Evolutionary conservation across 2,329 filamentous ascomycete species (phyloP), one percentile per base, ranked within the genome.

Genomic region (Ophidiomyces ophidiicola): DNA sequence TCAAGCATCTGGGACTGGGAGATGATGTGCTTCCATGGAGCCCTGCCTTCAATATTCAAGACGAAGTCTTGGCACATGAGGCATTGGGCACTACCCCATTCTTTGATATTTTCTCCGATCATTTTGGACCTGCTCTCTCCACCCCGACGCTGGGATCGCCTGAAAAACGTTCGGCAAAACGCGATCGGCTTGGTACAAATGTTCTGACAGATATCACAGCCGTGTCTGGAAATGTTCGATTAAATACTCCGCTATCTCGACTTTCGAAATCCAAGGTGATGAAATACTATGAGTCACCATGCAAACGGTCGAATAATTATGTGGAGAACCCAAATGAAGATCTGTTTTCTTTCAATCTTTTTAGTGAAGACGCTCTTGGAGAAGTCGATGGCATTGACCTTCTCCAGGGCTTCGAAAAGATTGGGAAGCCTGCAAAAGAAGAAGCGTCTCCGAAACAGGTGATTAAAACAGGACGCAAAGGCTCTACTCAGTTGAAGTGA

Each of bases 71-170:
- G 18, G 57, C 54, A 19, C 60, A 29, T 3, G 33, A 37, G 6
- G 32, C 32, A 15, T 21, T 35, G 17, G 31, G 38, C 11, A 56
- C 63, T 34, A 58, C 61, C 39, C 63, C 60, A 17, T 26, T 39
- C 14, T 78, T 75, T 50, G 71, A 76, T 50, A 68, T 76, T 29
- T 78, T 76, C 47, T 57, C 60, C 6, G 66, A 69, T 32, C 42
- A 57, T n/a, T 53, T 51, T 6, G 44, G 56, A 21, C 62, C 60
- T 4, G 55, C 55, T 18, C 48, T 58, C 18, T 66, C 59, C 10
- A 60, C 57, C 30, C 58, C 54, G 43, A 57, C 52, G 19, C 59
- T 58, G 43, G 64, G 68, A 10, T 77, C 73, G 18, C 74, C 74
- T 1, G 63, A 70, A 46, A 76, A 75, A 56, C 68, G 66, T 31